Conservation (phyloP, 345 rosid species). For the Melaleuca alternifolia region DNA sequence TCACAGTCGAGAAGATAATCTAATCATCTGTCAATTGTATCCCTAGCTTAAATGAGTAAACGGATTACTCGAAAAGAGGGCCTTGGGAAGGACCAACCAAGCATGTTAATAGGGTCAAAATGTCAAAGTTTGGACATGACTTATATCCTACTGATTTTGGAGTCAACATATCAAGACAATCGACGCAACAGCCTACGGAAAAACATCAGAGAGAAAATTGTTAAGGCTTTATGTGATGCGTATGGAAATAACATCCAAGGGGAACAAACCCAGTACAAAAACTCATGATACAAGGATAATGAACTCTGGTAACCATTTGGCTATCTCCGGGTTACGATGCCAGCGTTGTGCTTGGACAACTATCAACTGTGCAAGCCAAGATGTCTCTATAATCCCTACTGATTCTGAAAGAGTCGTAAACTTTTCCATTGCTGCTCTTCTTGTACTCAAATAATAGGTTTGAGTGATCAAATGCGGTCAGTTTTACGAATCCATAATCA, state of each 20-base stretch:
- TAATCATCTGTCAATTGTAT: background rate
- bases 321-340: constrained; percentile 20
- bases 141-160: background rate
- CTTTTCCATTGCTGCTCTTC: constrained; percentile 69
- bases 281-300: background rate
- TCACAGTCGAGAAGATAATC: background rate
- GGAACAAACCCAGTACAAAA: background rate
- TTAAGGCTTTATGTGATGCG: background rate
- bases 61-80: background rate
- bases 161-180: background rate
- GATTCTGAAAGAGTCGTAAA: constrained; percentile 71
- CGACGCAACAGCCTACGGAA: background rate
- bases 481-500: constrained; percentile 71
- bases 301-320: background rate
- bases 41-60: background rate
- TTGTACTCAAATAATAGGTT: constrained; percentile 76
- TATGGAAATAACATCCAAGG: background rate
- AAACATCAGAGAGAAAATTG: background rate
- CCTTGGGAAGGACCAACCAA: background rate
- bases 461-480: constrained; percentile 71
- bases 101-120: background rate
- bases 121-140: background rate
- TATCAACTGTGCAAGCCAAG: constrained; percentile 62
- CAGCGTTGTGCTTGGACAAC: constrained; percentile 58
- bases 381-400: constrained; percentile 81